Base-by-base conservation (phyloP, 2,329 filamentous ascomycete genomes). In the Sphaerostilbella broomeana region DNA sequence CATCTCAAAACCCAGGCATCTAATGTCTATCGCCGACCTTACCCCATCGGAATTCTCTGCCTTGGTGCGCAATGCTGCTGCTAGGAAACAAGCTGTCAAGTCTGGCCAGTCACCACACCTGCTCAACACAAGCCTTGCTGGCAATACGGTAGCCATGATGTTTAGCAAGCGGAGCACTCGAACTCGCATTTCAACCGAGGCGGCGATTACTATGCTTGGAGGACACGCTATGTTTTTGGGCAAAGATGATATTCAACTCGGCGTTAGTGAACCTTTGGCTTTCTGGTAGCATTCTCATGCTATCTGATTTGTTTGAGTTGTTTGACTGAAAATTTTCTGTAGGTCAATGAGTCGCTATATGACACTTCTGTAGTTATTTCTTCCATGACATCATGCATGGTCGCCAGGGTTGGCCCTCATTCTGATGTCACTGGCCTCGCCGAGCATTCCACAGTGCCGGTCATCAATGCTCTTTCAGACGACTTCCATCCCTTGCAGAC, bases 151-250 rank as follows among this genome's bases (percentile, higher is more conserved):
- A 21, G 90, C 92, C 50, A 84, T 98, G 80, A 86, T 94, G 73
- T 98, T 98, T 71, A 94, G 76, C 73, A 98, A 98, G 69, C 81
- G 89, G 51, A 94, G 85, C 54, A 98, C 92, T 10, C 79, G 92
- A 44, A 98, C 92, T 10, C 81, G 92, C 46, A 82, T 98, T 21
- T 95, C 88, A 2, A 95, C 89, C 2, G 92, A 98, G 69, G 84
- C 84, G 6, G 92, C 92, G 10, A 81, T 95, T 25, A 77, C 83
- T n/a, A 70, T 86, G 44, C 75, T 98, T 70, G 88, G 89, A 25
- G 92, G 90, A 0, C 84, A 95, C 54, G 82, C 92, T 16, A 95
- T 98, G 89, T 98, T 98, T 60, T 65, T 98, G 43, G 88, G 89
- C 54, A 92, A 89, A 58, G 83, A 94, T 40, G 92, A 98, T 58